Conservation (phyloP, 2,329 filamentous ascomycete genomes). For the Tothia fuscella region DNA sequence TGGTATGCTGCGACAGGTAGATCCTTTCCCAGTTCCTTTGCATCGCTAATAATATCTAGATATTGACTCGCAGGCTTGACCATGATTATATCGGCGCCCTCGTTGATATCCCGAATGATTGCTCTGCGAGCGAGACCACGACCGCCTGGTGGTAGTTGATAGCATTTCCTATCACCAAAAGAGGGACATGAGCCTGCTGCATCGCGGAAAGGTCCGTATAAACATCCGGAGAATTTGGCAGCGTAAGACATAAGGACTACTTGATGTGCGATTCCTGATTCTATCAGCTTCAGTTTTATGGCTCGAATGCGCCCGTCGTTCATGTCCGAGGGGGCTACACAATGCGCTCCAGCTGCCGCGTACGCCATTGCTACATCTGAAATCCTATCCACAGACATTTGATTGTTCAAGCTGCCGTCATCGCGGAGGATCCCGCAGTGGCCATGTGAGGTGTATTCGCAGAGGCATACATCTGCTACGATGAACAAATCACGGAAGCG, state of each 20-base stretch:
- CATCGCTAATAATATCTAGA: constrained; percentile 93
- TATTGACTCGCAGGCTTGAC: constrained; percentile 96
- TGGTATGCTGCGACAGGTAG: constrained; percentile 93
- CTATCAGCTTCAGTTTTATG: constrained; percentile 96
- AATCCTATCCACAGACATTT: constrained; percentile 84
- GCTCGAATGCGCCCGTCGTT: constrained; percentile 95
- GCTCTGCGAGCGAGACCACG: constrained; percentile 84
- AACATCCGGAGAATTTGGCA: constrained; percentile 91
- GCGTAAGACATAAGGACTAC: constrained; percentile 95
- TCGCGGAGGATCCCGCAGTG: constrained; percentile 94
- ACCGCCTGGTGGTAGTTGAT: constrained; percentile 87
- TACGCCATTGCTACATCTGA: constrained; percentile 97
- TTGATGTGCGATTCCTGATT: constrained; percentile 83
- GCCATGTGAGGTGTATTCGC: constrained; percentile 96
- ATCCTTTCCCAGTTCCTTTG: constrained; percentile 85
- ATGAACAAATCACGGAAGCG: constrained; percentile 87
- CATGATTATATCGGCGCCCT: constrained; percentile 98
- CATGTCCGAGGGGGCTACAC: constrained; percentile 96
- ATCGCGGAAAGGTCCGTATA: constrained; percentile 96
- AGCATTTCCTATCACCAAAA: constrained; percentile 92
- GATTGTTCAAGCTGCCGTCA: constrained; percentile 87
- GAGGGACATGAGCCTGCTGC: constrained; percentile 82
- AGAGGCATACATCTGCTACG: constrained; percentile 85
- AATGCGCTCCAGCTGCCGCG: constrained; percentile 89
- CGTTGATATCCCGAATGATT: constrained; percentile 77